Evolutionary conservation across 257 asterid genomes (phyloP), one percentile per base, ranked within the genome.

Genomic region (Nicotiana noctiflora): DNA sequence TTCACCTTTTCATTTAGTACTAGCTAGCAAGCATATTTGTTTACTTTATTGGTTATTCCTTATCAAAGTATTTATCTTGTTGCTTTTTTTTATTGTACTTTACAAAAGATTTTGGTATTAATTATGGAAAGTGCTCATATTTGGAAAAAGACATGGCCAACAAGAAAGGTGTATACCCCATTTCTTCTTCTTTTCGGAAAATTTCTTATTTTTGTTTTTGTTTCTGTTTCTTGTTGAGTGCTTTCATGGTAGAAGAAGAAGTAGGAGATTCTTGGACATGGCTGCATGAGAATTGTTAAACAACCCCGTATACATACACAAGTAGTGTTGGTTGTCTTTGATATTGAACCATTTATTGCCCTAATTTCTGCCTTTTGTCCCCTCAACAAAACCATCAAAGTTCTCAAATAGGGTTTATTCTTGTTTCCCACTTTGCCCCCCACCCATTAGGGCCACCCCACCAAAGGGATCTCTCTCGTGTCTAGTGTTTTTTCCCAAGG

Each of bases 381-480:
- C 97, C 92, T 86, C 89, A 91, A 82, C 97, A 94, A 93, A 89
- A 90, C 91, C 98, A 93, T 94, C 83, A 86, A 93, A 90, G 89
- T 93, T 92, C 86, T 86, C 97, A 93, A 90, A 87, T 21, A 79
- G 79, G 65, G 75, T 75, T 83, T 44, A 81, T 80, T 77, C 77
- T 78, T 88, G 88, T 72, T 83, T 29, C 83, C 85, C 81, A 61
- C 87, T 75, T 82, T 80, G 83, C 89, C 85, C 88, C 86, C 84
- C 75, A 55, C 82, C 49, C 37, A 19, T 65, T 70, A 51, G 63
- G 34, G 49, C 51, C 83, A 81, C 81, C 84, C 82, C 27, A 81
- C 89, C 89, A 83, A 84, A 21, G 86, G 96, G 90, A 90, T 93
- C 96, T 90, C 95, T 83, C 91, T 93, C 85, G 95, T 92, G 96